These are phyloP conservation scores for Ogataea henricii DNA, from an alignment of 805 yeast species.

Conservation along the genomic window DNA sequence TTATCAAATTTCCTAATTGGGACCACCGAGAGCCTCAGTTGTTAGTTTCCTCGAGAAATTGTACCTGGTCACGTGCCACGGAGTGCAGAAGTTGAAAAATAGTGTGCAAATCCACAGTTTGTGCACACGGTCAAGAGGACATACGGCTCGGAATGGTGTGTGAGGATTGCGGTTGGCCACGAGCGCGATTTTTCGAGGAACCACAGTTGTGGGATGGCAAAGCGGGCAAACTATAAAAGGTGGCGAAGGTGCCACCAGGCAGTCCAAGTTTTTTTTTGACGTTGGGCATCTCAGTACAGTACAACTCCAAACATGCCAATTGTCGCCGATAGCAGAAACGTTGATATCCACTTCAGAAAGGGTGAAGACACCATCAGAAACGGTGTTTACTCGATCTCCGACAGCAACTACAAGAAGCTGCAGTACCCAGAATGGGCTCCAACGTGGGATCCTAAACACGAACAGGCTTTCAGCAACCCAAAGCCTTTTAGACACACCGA, in stretches of 20 bases:
- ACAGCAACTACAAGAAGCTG: conserved; percentile 38
- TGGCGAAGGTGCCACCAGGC: neutral
- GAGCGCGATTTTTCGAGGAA: neutral
- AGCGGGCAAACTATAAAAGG: conserved; percentile 1
- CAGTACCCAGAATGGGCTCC: conserved; percentile 62
- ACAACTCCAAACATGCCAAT: conserved; percentile 16
- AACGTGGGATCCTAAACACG: conserved; percentile 64
- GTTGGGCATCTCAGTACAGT: too few relatives aligned
- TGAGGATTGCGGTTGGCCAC: neutral
- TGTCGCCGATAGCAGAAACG: conserved; percentile 21
- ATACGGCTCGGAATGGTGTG: neutral
- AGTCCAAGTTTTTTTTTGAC: too few relatives aligned
- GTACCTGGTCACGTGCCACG: neutral
- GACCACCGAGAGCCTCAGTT: conserved; percentile 1
- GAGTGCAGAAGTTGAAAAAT: neutral
- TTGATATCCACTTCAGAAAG: conserved; percentile 49
- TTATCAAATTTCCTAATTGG: conserved; percentile 2
- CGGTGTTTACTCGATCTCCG: conserved; percentile 49
- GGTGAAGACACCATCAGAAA: conserved; percentile 53
- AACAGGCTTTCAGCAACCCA: conserved; percentile 36
- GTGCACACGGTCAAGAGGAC: neutral
- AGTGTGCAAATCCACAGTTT: neutral
- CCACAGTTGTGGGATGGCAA: neutral
- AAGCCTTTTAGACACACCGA: conserved; percentile 59
- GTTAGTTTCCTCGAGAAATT: neutral